Evolutionary conservation across 768 basidiomycete genomes (phyloP), one percentile per base, ranked within the genome.

Genomic region (Tylopilus plumbeoviolaceoides): DNA sequence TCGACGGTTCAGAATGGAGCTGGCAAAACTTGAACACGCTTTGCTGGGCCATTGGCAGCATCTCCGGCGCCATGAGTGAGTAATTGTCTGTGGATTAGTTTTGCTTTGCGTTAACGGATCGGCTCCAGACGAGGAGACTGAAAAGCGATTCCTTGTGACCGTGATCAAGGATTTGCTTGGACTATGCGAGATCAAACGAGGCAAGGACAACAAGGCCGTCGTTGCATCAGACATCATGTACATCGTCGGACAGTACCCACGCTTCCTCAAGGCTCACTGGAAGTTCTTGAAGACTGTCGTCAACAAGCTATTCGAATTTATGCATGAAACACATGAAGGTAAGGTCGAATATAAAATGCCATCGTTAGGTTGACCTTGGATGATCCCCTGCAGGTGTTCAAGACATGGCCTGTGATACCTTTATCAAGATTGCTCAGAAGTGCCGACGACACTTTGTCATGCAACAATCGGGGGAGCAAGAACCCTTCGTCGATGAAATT

Each of bases 351-450:
- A 27, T 18, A 10, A 35, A 28, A 7, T 12, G 7, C 21, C 44
- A n/a, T 55, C 27, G n/a, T 38, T 35, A 28, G 44, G 42, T 48
- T 61, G n/a, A 51, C 33, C 10, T 51, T 14, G 35, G 31, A 36
- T 46, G 23, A 28, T 44, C 18, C 28, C 42, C 17, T 56, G 39
- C 60, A 91, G 92, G 95, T 75, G 97, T 99, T 11, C 97, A 99
- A 70, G 97, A 99, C 74, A 99, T 99, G 97, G 97, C 97, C 43
- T 99, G 97, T 73, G 97, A 99, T 69, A 99, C 97, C 0, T 99
- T 99, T 73, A 98, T 99, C 77, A 99, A 98, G 74, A 99, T 99
- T 62, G 93, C 97, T 21, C 97, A 99, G 70, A 99, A 98, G 71
- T 98, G 95, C 69, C 81, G 94, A 39, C 81, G 95, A 49, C 97